Conservation (phyloP, 2,329 filamentous ascomycete genomes). For the Myriosclerotinia curreyana region DNA sequence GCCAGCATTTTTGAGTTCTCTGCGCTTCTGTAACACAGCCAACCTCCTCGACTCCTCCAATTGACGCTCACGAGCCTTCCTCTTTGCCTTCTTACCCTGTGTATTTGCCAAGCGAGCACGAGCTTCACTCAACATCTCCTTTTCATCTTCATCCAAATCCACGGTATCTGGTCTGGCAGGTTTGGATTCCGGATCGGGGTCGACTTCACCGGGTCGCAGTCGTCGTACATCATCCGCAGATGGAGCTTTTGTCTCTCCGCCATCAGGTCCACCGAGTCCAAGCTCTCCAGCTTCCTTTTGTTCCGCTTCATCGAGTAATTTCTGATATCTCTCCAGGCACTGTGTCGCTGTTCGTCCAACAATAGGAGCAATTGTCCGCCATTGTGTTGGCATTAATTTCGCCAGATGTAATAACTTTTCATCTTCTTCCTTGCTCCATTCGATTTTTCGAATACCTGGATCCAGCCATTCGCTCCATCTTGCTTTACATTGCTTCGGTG, state of each 20-base stretch:
- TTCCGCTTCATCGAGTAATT: slow-evolving; percentile 92
- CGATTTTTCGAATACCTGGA: slow-evolving; percentile 95
- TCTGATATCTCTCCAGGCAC: slow-evolving; percentile 95
- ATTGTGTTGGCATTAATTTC: slow-evolving; percentile 98
- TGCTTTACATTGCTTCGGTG: slow-evolving; percentile 98
- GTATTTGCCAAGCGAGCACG: slow-evolving; percentile 95
- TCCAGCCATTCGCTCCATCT: slow-evolving; percentile 99
- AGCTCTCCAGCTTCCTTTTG: slow-evolving; percentile 78
- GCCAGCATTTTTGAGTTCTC: slow-evolving; percentile 94
- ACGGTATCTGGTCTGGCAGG: slow-evolving; percentile 94
- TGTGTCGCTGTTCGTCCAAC: slow-evolving; percentile 96
- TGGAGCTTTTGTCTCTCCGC: slow-evolving; percentile 81
- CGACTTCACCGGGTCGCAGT: slow-evolving; percentile 86
- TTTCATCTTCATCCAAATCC: slow-evolving; percentile 97
- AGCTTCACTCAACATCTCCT: slow-evolving; percentile 98
- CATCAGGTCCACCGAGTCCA: slow-evolving; percentile 78
- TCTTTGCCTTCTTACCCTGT: slow-evolving; percentile 97
- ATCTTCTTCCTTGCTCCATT: slow-evolving; percentile 98
- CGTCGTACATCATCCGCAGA: slow-evolving; percentile 89
- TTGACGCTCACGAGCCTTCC: slow-evolving; percentile 92
- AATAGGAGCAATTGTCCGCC: slow-evolving; percentile 96
- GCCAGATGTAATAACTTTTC: slow-evolving; percentile 95
- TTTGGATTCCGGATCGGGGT: slow-evolving; percentile 96
- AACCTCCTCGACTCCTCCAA: slow-evolving; percentile 90
- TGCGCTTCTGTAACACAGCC: slow-evolving; percentile 87